Percentiles rank a stretch among this genome's conserved stretches.
phyloP scores from a whole-genome alignment of 257 asterid genomes.

The Gardenia jasminoides region DNA sequence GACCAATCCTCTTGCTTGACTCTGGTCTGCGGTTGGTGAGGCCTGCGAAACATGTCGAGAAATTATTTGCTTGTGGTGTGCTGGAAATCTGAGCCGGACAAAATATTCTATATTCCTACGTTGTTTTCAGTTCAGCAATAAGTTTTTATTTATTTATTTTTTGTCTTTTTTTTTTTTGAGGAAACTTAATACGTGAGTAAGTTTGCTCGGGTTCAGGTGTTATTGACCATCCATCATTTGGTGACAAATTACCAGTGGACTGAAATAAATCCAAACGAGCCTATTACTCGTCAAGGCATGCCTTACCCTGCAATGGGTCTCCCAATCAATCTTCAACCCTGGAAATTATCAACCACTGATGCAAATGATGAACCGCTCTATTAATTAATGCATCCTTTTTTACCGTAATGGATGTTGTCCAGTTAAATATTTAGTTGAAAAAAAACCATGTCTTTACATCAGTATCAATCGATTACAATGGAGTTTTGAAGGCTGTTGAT shows the following conservation, averaged over 20 bases:
- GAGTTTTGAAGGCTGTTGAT: not conserved
- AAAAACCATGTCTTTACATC: not conserved
- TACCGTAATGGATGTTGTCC: not conserved
- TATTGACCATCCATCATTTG: slow-evolving; percentile 7
- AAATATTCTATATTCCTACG: too few relatives aligned
- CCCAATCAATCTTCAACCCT: not conserved
- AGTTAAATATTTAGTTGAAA: not conserved
- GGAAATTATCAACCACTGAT: not conserved
- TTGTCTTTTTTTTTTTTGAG: too few relatives aligned
- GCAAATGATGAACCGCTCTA: not conserved
- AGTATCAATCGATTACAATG: not conserved
- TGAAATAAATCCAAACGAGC: too few relatives aligned
- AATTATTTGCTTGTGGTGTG: too few relatives aligned
- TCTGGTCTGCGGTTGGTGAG: too few relatives aligned
- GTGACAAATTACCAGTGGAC: slow-evolving; percentile 14
- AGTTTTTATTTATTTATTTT: too few relatives aligned
- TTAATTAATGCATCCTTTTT: not conserved
- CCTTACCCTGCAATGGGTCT: slow-evolving; percentile 12
- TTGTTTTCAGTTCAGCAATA: too few relatives aligned
- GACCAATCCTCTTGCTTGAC: too few relatives aligned
- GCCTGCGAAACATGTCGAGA: too few relatives aligned
- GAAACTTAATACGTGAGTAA: not conserved
- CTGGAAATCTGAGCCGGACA: too few relatives aligned
- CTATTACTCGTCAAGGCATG: slow-evolving; percentile 16
- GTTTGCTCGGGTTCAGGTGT: slow-evolving; percentile 7